Evolutionary conservation across 768 basidiomycete genomes (phyloP).

Genomic region (Sporobolomyces phaffii): DNA sequence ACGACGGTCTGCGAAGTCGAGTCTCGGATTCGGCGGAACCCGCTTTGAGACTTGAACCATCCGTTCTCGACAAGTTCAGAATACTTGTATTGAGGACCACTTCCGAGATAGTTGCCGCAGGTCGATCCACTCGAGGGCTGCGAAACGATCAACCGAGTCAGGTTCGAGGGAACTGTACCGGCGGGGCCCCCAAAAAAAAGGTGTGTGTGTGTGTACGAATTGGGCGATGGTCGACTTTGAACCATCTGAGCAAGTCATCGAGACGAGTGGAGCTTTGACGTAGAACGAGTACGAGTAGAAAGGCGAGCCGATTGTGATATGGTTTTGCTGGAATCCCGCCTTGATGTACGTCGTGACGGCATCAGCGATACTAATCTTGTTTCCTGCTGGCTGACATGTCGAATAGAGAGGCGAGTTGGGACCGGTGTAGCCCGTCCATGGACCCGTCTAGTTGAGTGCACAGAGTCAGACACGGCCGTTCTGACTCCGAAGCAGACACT

Average conservation of each 20-base stretch:
- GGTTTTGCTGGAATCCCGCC: constrained; percentile 30
- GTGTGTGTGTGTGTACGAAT: background rate
- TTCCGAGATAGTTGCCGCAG: constrained; percentile 23
- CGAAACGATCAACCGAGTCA: no score
- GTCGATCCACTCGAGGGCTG: constrained; percentile 14
- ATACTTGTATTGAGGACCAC: constrained; percentile 14
- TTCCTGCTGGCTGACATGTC: constrained; percentile 30
- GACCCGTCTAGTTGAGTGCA: constrained; percentile 29
- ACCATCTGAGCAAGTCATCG: constrained; percentile 15
- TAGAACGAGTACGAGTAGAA: constrained; percentile 21
- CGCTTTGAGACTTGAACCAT: background rate
- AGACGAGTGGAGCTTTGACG: background rate
- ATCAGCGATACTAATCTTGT: constrained; percentile 33
- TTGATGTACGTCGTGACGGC: constrained; percentile 29
- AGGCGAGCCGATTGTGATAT: constrained; percentile 40
- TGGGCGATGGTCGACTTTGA: background rate
- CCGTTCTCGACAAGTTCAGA: background rate
- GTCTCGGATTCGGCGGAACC: constrained; percentile 7
- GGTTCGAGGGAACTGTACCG: no score
- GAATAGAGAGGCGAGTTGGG: constrained; percentile 41
- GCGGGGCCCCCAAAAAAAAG: no score
- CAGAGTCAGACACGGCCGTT: no score
- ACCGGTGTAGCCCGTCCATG: constrained; percentile 37
- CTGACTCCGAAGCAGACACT: no score
- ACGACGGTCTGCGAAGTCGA: background rate